phyloP scores from a whole-genome alignment of 1,284 basidiomycete genomes.

The Amylostereum chailletii region DNA sequence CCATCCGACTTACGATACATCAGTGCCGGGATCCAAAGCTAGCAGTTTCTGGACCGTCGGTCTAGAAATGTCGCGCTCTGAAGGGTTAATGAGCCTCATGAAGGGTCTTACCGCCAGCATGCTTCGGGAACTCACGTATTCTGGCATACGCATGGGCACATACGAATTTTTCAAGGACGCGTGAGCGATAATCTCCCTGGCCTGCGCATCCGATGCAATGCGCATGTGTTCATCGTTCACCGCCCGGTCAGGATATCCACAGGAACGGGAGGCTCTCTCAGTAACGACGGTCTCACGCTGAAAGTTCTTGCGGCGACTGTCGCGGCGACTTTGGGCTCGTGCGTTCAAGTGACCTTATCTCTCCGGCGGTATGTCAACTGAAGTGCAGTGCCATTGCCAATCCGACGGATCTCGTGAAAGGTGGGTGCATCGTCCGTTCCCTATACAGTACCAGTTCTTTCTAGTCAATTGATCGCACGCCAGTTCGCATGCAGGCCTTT shows the following conservation, averaged over 20 bases:
- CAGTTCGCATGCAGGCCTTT: slow-evolving; percentile 31
- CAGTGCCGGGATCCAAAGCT: slow-evolving; percentile 20
- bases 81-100: slow-evolving; percentile 25
- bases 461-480: background rate
- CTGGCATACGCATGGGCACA: slow-evolving; percentile 27
- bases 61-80: slow-evolving; percentile 24
- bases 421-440: slow-evolving; percentile 9
- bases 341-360: slow-evolving; percentile 5
- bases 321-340: slow-evolving; percentile 27
- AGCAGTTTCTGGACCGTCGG: slow-evolving; percentile 28
- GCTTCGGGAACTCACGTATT: slow-evolving; percentile 28
- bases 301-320: slow-evolving; percentile 27
- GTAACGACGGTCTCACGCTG: slow-evolving; percentile 23
- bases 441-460: background rate
- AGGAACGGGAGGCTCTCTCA: slow-evolving; percentile 19
- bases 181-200: slow-evolving; percentile 14
- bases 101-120: slow-evolving; percentile 28
- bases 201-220: background rate
- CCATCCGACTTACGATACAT: background rate
- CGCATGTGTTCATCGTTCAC: background rate
- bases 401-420: slow-evolving; percentile 31
- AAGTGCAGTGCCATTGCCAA: slow-evolving; percentile 25
- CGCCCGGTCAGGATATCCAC: slow-evolving; percentile 10
- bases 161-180: slow-evolving; percentile 32
- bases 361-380: background rate